A percentile compares a stretch with the other conserved stretches of the same genome.
Evolutionary conservation across 805 yeast genomes (phyloP).

Genomic region (Kazachstania taianensis): DNA sequence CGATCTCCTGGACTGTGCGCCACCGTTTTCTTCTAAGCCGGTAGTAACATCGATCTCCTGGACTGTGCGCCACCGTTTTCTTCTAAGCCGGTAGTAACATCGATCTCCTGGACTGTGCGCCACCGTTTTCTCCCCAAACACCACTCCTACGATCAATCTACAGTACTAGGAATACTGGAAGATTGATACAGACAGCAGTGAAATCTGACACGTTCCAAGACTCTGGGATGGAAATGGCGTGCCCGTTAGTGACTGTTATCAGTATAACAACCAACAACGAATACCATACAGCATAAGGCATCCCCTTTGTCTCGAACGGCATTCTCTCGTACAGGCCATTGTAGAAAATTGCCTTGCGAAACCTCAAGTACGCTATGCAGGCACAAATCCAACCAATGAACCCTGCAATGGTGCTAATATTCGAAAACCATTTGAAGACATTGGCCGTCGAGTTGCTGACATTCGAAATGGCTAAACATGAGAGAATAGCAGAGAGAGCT

Average conservation of each 20-base stretch:
- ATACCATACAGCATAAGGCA: conserved; percentile 50
- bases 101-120: conserved; percentile 47
- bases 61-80: conserved; percentile 44
- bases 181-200: conserved; percentile 61
- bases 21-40: conserved; percentile 34
- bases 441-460: conserved; percentile 40
- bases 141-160: conserved; percentile 50
- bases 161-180: conserved; percentile 35
- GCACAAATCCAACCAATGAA: conserved; percentile 54
- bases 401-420: conserved; percentile 57
- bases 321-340: conserved; percentile 46
- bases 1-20: conserved; percentile 47
- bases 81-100: conserved; percentile 49
- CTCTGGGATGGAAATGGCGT: conserved; percentile 46
- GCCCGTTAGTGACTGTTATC: conserved; percentile 61
- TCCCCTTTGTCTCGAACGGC: conserved; percentile 46
- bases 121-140: conserved; percentile 34
- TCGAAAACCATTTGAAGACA: conserved; percentile 57
- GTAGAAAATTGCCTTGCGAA: conserved; percentile 51
- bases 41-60: conserved; percentile 41
- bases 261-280: conserved; percentile 40
- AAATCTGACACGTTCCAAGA: conserved; percentile 46
- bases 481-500: conserved; percentile 17
- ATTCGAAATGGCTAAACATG: conserved; percentile 44
- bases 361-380: conserved; percentile 45